Evolutionary conservation across 1,284 basidiomycete species (phyloP), one percentile per base, ranked within the genome.

Genomic region (Takashimella koratensis): DNA sequence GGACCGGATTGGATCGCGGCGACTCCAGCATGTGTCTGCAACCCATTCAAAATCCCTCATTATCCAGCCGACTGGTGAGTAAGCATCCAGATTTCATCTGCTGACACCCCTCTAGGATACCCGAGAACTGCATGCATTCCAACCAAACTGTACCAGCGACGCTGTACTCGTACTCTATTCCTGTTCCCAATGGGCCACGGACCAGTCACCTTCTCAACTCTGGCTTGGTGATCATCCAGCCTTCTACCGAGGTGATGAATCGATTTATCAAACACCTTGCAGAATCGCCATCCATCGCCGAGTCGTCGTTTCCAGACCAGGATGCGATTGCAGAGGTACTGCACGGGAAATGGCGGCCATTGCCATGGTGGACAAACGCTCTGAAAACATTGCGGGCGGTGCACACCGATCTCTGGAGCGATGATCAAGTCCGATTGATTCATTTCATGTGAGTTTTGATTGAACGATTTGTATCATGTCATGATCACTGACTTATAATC

Each of bases 21-120:
- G 0, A 82, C 79, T 0, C 93, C 94, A 60, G 93, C 85, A 6
- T 98, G 94, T 69, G 86, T 92, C 1, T 98, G 94, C 79, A 98
- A 98, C 70, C 94, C 94, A 8, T 83, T 85, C 49, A 85, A 84
- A 67, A 76, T 94, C 42, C 62, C 80, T 1, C 88, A 93, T 67
- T 98, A 98, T 73, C 94, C 95, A 2, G 65, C 69, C 4, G 90
- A 96, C 70, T 98, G 94, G 94, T 91, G 64, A 77, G 82, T 71
- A 16, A 36, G 16, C 30, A 36, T 36, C 16, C 16, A 36, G 30
- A 36, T 24, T 22, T 19, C 22, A 2, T 24, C 26, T 36, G 20
- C 5, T 12, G 30, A 36, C 30, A 36, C 16, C 30, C 16, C 16
- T 36, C 4, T 67, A 95, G 92, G 92, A 80, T 85, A 25, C 92